Evolutionary conservation across 164 flowering plant species (phyloP), one percentile per base, ranked within the genome.

Genomic region (Tetracentron sinense): DNA sequence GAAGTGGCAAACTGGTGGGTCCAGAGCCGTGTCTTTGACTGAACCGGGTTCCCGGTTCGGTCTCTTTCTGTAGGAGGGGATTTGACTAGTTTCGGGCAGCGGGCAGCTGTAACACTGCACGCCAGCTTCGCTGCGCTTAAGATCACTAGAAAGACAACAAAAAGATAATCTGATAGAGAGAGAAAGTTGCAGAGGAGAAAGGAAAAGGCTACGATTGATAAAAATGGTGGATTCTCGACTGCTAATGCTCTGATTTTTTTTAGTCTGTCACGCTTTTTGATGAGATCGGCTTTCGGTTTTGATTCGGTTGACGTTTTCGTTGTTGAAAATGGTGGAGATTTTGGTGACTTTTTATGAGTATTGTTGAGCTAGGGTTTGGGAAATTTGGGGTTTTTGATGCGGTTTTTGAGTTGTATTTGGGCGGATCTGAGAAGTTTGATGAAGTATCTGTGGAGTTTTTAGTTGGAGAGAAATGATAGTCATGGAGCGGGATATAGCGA

Each of bases 51-150:
- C 54, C 26, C 29, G 68, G 68, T 56, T 46, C 30, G 55, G 68
- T 56, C 61, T 50, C 54, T 56, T 56, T 56, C 67, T 58, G 28
- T 28, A 42, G 15, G 52, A 12, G 7, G 29, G 20, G 29, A 26
- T 63, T 64, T 64, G 73, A 58, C 64, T 58, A 53, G 55, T 5
- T 12, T 14, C 42, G 68, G 73, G 68, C 64, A 69, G 53, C 60
- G 64, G 73, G 73, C 73, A 64, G 68, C 68, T 63, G 67, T 21
- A 69, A 42, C 64, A 56, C 67, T 65, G 68, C 68, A 70, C 73
- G 69, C 73, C 73, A 70, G 55, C 64, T 65, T 61, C 67, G 62
- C 71, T 29, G 52, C 71, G 58, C 71, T 67, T 63, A 58, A 58
- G 66, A 58, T 62, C 64, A 47, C 53, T 61, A 48, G 58, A 65